Conservation (phyloP, 164 flowering plant species). For the Piper betle region DNA sequence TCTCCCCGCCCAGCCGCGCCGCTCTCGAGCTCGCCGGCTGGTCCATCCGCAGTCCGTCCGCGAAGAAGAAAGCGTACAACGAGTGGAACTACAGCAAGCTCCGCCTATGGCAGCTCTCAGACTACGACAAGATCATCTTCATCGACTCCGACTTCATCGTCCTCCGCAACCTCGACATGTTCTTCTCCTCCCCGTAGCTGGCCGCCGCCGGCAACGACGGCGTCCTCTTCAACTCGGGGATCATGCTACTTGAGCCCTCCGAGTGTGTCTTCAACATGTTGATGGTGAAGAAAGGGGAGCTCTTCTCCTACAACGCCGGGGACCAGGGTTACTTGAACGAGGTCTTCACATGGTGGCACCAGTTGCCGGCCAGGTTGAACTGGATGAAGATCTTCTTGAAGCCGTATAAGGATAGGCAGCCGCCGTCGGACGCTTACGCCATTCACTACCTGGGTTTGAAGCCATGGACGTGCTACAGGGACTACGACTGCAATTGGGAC, state of each 20-base stretch:
- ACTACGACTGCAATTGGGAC: constrained; percentile 89
- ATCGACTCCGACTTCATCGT: constrained; percentile 63
- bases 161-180: constrained; percentile 41
- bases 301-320: constrained; percentile 63
- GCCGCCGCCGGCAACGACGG: constrained; percentile 39
- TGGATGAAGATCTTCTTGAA: constrained; percentile 22
- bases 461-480: constrained; percentile 83
- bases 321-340: constrained; percentile 85
- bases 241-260: constrained; percentile 74
- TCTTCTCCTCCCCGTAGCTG: constrained; percentile 46
- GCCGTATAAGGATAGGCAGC: constrained; percentile 6
- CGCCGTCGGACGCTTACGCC: constrained; percentile 12
- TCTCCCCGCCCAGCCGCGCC: constrained; percentile 18
- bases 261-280: constrained; percentile 38
- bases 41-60: constrained; percentile 58
- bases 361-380: constrained; percentile 36
- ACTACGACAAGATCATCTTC: constrained; percentile 63
- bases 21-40: constrained; percentile 64
- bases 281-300: constrained; percentile 21
- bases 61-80: constrained; percentile 46
- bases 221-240: constrained; percentile 56
- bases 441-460: constrained; percentile 70
- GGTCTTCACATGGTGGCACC: constrained; percentile 82
- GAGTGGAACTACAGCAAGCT: constrained; percentile 93
- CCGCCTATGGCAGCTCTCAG: constrained; percentile 57